Conservation (phyloP, 345 rosid species). For the Heritiera littoralis region DNA sequence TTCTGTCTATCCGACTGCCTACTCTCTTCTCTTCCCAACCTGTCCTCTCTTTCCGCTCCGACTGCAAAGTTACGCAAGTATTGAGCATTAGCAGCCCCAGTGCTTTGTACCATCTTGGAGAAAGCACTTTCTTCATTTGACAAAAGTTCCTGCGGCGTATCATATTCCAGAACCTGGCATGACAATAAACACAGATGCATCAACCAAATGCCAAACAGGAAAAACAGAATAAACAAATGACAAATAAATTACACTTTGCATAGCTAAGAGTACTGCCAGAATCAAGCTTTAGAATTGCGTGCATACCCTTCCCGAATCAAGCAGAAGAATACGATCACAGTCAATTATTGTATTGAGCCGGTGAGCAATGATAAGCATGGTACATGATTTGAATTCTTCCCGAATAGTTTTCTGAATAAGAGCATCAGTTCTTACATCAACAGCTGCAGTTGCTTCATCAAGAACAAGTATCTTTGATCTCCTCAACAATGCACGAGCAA, state of each 20-base stretch:
- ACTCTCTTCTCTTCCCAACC: constrained; percentile 36
- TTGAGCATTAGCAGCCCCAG: constrained; percentile 93
- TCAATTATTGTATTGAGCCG: constrained; percentile 96
- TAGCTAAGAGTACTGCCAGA: neutral
- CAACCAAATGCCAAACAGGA: neutral
- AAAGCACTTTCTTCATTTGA: constrained; percentile 73
- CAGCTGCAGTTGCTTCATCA: constrained; percentile 99
- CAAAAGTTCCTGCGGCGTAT: constrained; percentile 71
- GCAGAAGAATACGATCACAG: constrained; percentile 86
- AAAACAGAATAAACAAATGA: neutral
- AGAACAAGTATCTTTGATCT: constrained; percentile 97
- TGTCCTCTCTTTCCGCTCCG: constrained; percentile 48
- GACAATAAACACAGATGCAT: constrained; percentile 6
- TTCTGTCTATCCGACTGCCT: constrained; percentile 64
- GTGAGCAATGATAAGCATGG: constrained; percentile 97
- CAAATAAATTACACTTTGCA: neutral
- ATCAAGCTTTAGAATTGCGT: neutral
- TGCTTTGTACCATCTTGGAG: constrained; percentile 97
- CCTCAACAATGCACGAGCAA: constrained; percentile 92
- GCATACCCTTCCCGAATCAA: constrained; percentile 85
- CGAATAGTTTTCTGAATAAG: constrained; percentile 97
- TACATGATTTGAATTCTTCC: constrained; percentile 93
- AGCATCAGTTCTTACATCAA: constrained; percentile 97
- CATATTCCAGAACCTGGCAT: constrained; percentile 81
- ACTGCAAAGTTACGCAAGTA: constrained; percentile 77